phyloP scores from a whole-genome alignment of 192 early-diverging fungal species.

The Coemansia sp. region DNA sequence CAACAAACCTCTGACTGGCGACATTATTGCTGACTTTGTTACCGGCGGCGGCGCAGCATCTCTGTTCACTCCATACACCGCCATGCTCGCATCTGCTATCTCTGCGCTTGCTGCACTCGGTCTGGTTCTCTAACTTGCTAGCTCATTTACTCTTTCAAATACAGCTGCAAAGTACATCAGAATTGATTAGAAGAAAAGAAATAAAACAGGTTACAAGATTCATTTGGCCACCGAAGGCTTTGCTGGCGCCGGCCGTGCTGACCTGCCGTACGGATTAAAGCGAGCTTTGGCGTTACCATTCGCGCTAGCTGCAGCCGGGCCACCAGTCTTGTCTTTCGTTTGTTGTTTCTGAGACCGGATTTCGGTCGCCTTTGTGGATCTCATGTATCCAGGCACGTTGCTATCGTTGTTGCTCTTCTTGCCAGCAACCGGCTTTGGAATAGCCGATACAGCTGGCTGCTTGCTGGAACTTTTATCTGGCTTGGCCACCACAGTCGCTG shows the following conservation, averaged over 20 bases:
- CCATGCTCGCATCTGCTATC: neutral
- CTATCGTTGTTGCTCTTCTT: conserved; percentile 4
- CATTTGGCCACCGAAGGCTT: conserved; percentile 25
- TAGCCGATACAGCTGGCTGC: conserved; percentile 3
- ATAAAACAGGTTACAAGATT: neutral
- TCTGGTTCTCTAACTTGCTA: neutral
- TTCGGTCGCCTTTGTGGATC: conserved; percentile 36
- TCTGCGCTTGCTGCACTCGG: conserved; percentile 8
- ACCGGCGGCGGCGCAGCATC: conserved; percentile 5
- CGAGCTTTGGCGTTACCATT: conserved; percentile 15
- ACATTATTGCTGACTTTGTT: conserved; percentile 30
- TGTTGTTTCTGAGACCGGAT: conserved; percentile 24
- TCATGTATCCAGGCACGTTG: conserved; percentile 41
- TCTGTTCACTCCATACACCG: neutral
- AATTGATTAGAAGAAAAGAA: neutral
- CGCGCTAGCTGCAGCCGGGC: neutral
- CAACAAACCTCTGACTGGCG: conserved; percentile 22
- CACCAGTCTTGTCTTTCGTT: conserved; percentile 6
- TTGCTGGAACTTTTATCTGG: neutral
- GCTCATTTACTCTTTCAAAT: neutral
- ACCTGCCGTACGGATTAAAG: conserved; percentile 31
- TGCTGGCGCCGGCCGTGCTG: conserved; percentile 9
- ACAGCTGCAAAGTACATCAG: neutral
- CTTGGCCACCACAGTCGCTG: conserved; percentile 4
- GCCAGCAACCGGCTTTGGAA: neutral